phyloP scores from a whole-genome alignment of 179 eudicot species.

The Vitellaria paradoxa region DNA sequence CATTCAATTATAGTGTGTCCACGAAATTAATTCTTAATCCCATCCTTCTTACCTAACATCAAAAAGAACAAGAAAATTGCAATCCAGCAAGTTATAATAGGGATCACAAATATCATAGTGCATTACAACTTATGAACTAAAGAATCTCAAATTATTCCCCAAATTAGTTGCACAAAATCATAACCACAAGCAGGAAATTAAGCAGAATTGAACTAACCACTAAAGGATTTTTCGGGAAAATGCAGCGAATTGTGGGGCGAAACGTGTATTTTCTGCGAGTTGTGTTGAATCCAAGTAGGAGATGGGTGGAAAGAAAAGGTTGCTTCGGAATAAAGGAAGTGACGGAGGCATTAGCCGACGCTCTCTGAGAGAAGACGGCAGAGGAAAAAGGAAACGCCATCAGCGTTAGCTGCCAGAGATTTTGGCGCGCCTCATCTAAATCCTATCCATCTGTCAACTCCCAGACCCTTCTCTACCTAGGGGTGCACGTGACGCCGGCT shows the following conservation, averaged over 20 bases:
- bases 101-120: not conserved
- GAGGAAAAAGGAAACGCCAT: slow-evolving; percentile 35
- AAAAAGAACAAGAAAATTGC: not conserved
- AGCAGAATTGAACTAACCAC: slow-evolving; percentile 19
- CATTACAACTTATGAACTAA: not conserved
- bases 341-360: not conserved
- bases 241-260: slow-evolving; percentile 12
- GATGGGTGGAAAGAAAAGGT: slow-evolving; percentile 14
- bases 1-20: not conserved
- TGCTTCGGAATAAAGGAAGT: slow-evolving; percentile 2
- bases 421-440: slow-evolving; percentile 39
- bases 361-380: slow-evolving; percentile 22
- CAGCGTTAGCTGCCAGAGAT: slow-evolving; percentile 9
- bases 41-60: too few species aligned
- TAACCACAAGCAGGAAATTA: not conserved
- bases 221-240: slow-evolving; percentile 14
- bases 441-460: slow-evolving; percentile 11
- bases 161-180: not conserved
- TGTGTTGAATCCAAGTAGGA: slow-evolving; percentile 4
- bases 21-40: not conserved
- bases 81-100: not conserved
- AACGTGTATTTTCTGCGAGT: not conserved
- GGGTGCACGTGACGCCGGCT: too few species aligned
- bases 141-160: not conserved
- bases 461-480: too few species aligned